Evolutionary conservation across 2,329 filamentous ascomycete species (phyloP), one percentile per base, ranked within the genome.

Genomic region (Aspergillus texensis): DNA sequence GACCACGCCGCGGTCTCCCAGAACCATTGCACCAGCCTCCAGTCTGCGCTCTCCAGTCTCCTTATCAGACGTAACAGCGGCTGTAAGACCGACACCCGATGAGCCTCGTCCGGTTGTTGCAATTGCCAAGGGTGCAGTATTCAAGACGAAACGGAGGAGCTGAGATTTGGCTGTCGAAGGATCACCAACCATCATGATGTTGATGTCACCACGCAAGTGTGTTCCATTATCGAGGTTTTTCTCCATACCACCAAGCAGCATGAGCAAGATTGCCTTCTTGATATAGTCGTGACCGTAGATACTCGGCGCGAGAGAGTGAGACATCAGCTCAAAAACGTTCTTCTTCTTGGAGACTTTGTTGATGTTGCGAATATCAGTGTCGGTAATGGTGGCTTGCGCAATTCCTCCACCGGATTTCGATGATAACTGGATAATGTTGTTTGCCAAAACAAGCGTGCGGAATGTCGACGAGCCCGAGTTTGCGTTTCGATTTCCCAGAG

Each of bases 151-250:
- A 30, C 95, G 92, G 48, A 99, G 85, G 61, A 99, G 86, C 76
- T 99, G 95, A n/a, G 95, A 99, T 78, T 99, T 99, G 64, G 95
- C 95, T 0, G 95, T 99, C 0, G 95, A 99, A 3, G 95, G 95
- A 78, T 99, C 95, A 81, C 95, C 95, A 50, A 99, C 94, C 95
- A 99, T 98, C 57, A 99, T 85, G 69, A 99, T 97, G 77, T 99
- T 99, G 81, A 99, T 98, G 74, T 99, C 95, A 82, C 95, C 95
- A 85, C 95, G 91, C 76, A 99, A 81, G 86, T 99, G 95, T 1
- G 95, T 98, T 63, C 95, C 95, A 71, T 99, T 99, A 67, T 98
- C 95, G 62, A 99, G 80, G 73, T 99, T 99, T 85, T 99, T 99
- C 83, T 99, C 95, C 86, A 96, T 93, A 63, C 95, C 95, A 73